Evolutionary conservation across 2,329 filamentous ascomycete genomes (phyloP), one percentile per base, ranked within the genome.

Genomic region (Didymella lethalis): DNA sequence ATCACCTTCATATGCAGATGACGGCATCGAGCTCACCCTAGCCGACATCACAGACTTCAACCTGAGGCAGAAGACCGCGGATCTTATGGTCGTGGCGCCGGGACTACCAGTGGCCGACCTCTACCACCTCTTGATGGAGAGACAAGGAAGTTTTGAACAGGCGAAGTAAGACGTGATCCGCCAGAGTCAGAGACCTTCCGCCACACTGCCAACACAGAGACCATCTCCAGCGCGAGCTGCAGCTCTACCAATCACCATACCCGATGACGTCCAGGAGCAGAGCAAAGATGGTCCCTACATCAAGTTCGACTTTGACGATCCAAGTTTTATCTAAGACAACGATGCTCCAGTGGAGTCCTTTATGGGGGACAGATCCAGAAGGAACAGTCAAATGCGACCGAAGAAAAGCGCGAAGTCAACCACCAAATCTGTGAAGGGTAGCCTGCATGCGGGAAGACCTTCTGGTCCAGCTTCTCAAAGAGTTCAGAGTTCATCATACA

Each of bases 51-150:
- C 43, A 0, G 59, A 69, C 26, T 62, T 62, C 23, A 12, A 38
- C 3, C 3, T 58, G 3, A 57, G 69, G 4, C 54, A 48, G 7
- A 64, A 67, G 16, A 65, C 68, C 7, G 64, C 65, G 0, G 48
- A 65, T 2, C 44, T 69, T 7, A 65, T 68, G 64, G 64, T 58
- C 2, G 51, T 68, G 7, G 65, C 64, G 28, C 68, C 68, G 0
- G 44, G 29, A 2, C 16, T 71, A 11, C 62, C 64, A 1, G 50
- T 70, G 3, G 34, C 53, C 2, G 59, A 69, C 8, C 29, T 70
- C 3, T 63, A 67, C 40, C 34, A 65, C 23, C 53, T 72, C 5
- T 48, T 70, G 6, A 23, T 62, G 6, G 64, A 68, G 8, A 57
- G 23, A 7, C 49, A 60, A 11, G 66, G 62, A 0, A 29, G 48